Evolutionary conservation across 164 flowering plant genomes (phyloP), one percentile per base, ranked within the genome.

Genomic region (Macadamia tetraphylla): DNA sequence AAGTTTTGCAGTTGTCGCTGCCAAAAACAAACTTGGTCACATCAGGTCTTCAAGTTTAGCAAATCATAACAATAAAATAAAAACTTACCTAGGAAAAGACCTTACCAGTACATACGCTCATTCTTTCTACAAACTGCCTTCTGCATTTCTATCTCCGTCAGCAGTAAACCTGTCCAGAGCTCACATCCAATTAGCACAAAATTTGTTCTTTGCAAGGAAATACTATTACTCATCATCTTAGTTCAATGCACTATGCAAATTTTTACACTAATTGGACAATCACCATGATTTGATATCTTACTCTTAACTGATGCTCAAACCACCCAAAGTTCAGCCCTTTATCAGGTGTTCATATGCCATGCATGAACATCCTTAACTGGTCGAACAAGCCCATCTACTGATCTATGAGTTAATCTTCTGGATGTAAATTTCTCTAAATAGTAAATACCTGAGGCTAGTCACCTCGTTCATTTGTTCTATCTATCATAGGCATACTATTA

Each of bases 1-100:
- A 84, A 56, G 95, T 86, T 68, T 60, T 73, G 75, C 95, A 89
- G 61, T 70, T 75, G 76, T 87, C 57, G 58, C 95, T 88, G 85
- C 69, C 58, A 2, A 74, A 68, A 62, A 31, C 58, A 23, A 12
- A 63, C 35, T 59, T 9, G n/a, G 32, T 17, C 56, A 23, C 62
- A 42, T 63, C 53, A 73, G 67, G 18, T n/a, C 17, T 15, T 43
- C n/a, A 14, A 42, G 46, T 11, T 61, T 43, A n/a, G 2, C 17
- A 6, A 5, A 55, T 43, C 46, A 13, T 0, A 40, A 46, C 23
- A 53, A 56, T 35, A 17, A 30, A 57, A 18, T 51, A 42, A 46
- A 46, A 57, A 31, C 29, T 29, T 32, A 44, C 5, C 40, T 2
- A 32, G 40, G 23, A 61, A 18, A 71, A 56, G 58, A 35, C 29